Evolutionary conservation across 2,329 filamentous ascomycete species (phyloP), one percentile per base, ranked within the genome.

Genomic region (Ascochyta pisi): DNA sequence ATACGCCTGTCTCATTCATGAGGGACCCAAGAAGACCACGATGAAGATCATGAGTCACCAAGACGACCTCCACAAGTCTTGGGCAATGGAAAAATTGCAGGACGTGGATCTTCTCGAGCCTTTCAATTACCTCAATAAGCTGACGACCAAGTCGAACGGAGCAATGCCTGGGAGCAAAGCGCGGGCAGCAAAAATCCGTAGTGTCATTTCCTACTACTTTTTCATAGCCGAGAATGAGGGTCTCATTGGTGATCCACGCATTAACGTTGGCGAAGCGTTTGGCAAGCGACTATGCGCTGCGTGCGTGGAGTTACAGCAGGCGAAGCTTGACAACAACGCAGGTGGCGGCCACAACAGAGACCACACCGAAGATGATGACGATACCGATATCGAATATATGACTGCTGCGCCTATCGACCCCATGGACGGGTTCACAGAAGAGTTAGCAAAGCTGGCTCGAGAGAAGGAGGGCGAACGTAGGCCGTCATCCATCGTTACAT

Each of bases 141-240:
- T 50, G n/a, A 46, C 41, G 23, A 41, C 37, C 24, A 26, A 13
- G 7, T 50, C 44, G 13, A 38, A 47, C 9, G 42, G 26, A 13
- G 24, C 23, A 8, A 46, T 35, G 2, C n/a, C 34, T 6, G 42
- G 31, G 2, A 29, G 19, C 3, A 26, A 12, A 22, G 49, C 41
- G 6, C 51, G 54, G 3, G 44, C 43, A 8, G 54, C 45, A 3
- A 63, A 58, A 29, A 44, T 58, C 10, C 43, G 52, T 7, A 50
- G 40, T 27, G 19, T 63, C 2, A 26, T 63, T 1, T 49, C 39
- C 3, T 63, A 63, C 41, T 61, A 58, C 16, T 60, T 58, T 40
- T 54, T 60, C 26, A 35, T 63, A 10, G 57, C 60, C 4, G 57
- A 63, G 22, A 50, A 57, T n/a, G 27, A 50, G n/a, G 58, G 57